Conservation (phyloP, 345 rosid genomes). For the Euphorbia lathyris region DNA sequence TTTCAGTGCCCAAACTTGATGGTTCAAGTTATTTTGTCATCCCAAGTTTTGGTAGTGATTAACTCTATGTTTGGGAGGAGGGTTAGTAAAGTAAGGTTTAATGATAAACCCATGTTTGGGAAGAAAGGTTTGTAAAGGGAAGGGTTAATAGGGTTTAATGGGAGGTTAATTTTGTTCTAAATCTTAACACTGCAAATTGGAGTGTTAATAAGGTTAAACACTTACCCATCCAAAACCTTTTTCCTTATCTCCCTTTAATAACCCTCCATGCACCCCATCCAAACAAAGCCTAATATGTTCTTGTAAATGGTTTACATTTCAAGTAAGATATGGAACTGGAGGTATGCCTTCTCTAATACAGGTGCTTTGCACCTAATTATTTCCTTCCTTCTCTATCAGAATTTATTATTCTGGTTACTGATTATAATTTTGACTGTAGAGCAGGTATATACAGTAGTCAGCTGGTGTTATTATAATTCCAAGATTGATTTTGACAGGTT, state of each 20-base stretch:
- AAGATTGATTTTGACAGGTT: conserved; percentile 53
- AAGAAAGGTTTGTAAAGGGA: too few relatives aligned
- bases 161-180: too few relatives aligned
- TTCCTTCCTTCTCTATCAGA: neutral
- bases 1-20: neutral
- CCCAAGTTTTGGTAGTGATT: neutral
- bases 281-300: neutral
- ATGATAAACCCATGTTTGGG: too few relatives aligned
- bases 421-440: neutral
- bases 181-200: too few relatives aligned
- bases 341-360: neutral
- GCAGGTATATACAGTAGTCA: conserved; percentile 1
- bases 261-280: too few relatives aligned
- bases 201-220: too few relatives aligned
- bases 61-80: neutral
- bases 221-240: too few relatives aligned
- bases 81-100: too few relatives aligned
- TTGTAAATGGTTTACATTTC: neutral
- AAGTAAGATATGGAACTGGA: neutral
- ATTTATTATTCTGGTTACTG: neutral
- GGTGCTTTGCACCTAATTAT: neutral
- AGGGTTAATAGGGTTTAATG: too few relatives aligned
- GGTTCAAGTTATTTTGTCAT: neutral
- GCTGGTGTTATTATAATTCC: conserved; percentile 17
- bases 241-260: too few relatives aligned